Evolutionary conservation across 805 yeast species (phyloP), one percentile per base, ranked within the genome.

Genomic region (Kodamaea kaohsiungensis): DNA sequence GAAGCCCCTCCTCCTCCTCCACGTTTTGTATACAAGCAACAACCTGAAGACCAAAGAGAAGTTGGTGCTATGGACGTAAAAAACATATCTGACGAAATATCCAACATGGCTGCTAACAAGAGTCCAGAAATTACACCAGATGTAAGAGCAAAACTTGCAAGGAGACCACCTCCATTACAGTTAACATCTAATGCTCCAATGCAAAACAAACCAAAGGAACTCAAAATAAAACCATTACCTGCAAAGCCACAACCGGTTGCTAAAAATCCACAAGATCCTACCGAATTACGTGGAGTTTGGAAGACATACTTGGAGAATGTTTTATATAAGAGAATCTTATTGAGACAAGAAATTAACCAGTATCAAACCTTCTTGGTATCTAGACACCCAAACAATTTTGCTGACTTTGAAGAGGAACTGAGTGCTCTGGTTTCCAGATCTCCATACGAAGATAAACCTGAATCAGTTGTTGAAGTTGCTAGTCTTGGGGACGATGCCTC

Each of bases 281-380:
- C 16, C 12, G 49, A 38, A 39, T 53, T 63, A 2, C 49, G 51
- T 3, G 58, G 59, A 8, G 52, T 67, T 13, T 76, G 80, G 80
- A 65, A 63, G 43, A 62, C 54, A 17, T 76, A 76, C 56, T 67
- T 76, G 50, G 49, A 61, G 46, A 61, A 64, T 46, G 78, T 75
- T 5, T 53, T 75, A n/a, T 62, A 63, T 30, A 72, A 69, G 59
- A 57, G 80, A 27, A 74, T 76, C 47, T 68, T 69, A 53, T 62
- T 76, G 49, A 63, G 79, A 45, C 79, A 74, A 56, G 80, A 76
- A 53, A 73, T 76, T 53, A 62, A 59, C 30, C 55, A 66, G 49
- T 76, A 68, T 65, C 76, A 73, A 56, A 43, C 59, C 7, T 59
- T 63, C 46, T 50, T 64, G 52, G 55, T 52, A 1, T 15, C 35